phyloP scores from a whole-genome alignment of 2,329 filamentous ascomycete genomes.

The Pezicula rhizophila region DNA sequence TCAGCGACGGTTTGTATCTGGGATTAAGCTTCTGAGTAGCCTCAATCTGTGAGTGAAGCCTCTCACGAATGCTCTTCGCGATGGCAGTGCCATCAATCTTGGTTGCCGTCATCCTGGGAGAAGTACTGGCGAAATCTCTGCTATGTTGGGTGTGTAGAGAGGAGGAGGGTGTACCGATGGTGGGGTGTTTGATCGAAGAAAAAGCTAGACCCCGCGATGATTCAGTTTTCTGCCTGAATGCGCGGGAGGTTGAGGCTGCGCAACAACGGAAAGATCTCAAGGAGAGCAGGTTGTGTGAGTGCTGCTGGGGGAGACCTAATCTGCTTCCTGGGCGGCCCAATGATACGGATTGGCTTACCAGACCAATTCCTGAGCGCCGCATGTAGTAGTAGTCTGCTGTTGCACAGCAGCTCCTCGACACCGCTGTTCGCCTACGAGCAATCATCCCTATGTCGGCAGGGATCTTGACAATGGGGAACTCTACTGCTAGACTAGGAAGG shows the following conservation, averaged over 20 bases:
- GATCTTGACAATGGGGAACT: no score
- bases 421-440: no score
- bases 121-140: constrained; percentile 42
- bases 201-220: constrained; percentile 19
- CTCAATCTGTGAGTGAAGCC: constrained; percentile 72
- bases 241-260: constrained; percentile 8
- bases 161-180: constrained; percentile 4
- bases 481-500: no score
- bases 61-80: constrained; percentile 84
- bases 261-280: background rate
- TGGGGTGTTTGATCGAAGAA: constrained; percentile 5
- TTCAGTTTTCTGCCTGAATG: constrained; percentile 9
- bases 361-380: no score
- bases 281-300: background rate
- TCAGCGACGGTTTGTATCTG: constrained; percentile 80
- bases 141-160: constrained; percentile 2
- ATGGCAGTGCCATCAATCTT: constrained; percentile 97
- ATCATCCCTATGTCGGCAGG: no score
- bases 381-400: no score
- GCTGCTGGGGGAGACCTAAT: background rate
- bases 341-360: background rate
- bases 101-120: constrained; percentile 69
- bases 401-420: no score
- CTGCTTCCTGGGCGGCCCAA: background rate
- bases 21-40: constrained; percentile 77